These are phyloP conservation scores for Macrocystidia cucumis DNA, from an alignment of 1,284 basidiomycete species.

Conservation along the genomic window DNA sequence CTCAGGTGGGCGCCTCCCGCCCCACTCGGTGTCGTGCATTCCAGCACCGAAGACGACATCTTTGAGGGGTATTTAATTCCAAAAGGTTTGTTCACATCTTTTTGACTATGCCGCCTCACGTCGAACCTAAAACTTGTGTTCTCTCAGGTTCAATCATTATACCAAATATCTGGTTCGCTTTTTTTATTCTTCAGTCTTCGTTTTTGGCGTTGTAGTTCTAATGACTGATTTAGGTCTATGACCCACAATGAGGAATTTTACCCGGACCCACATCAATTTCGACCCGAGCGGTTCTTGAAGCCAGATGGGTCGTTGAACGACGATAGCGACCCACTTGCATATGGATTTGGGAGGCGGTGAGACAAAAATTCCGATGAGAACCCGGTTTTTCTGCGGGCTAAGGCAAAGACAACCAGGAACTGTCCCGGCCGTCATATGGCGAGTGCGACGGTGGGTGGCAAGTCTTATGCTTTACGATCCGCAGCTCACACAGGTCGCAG, in stretches of 20 bases:
- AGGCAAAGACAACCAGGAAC: not conserved
- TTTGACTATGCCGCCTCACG: not conserved
- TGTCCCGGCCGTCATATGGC: not conserved
- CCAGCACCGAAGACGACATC: conserved; percentile 15
- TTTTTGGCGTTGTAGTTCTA: not conserved
- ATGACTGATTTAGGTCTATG: conserved; percentile 18
- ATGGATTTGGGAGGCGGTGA: not conserved
- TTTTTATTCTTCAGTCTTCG: conserved; percentile 1
- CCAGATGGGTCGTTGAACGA: conserved; percentile 9
- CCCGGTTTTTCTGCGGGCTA: not conserved
- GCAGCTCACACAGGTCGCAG: not conserved
- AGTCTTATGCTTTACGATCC: not conserved
- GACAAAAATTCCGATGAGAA: not conserved
- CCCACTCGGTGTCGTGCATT: conserved; percentile 13
- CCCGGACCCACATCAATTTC: conserved; percentile 19
- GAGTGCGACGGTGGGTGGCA: not conserved
- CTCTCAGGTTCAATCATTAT: not conserved
- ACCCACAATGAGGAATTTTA: conserved; percentile 21
- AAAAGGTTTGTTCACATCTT: conserved; percentile 11
- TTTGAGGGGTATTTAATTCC: conserved; percentile 20
- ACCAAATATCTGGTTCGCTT: conserved; percentile 1
- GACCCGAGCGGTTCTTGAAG: conserved; percentile 23
- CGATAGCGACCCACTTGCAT: not conserved
- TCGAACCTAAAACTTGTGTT: not conserved
- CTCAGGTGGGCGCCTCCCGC: conserved; percentile 10